Evolutionary conservation across 2,329 filamentous ascomycete genomes (phyloP).

Genomic region (Neophaeococcomyces mojaviensis): DNA sequence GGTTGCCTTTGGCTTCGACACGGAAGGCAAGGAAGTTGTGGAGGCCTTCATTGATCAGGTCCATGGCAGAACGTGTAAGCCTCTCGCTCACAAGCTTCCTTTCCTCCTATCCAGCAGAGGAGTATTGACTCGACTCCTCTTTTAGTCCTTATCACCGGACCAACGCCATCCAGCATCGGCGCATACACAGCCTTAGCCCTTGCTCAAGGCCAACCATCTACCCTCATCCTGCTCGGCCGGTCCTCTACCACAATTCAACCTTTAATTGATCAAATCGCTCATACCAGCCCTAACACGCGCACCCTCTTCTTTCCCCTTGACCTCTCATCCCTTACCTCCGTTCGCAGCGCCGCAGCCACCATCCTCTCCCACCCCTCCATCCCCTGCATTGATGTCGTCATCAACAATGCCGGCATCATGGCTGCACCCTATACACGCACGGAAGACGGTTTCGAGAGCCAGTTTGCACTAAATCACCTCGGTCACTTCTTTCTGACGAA

Average conservation of each 20-base stretch:
- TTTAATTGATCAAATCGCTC: constrained; percentile 21
- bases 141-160: constrained; percentile 26
- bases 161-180: constrained; percentile 22
- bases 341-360: constrained; percentile 21
- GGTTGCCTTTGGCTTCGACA: constrained; percentile 24
- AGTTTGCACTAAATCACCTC: constrained; percentile 34
- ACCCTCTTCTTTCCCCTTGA: constrained; percentile 17
- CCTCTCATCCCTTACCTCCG: constrained; percentile 12
- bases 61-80: constrained; percentile 26
- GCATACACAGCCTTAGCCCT: constrained; percentile 25
- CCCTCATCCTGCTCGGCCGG: constrained; percentile 25
- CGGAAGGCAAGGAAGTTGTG: constrained; percentile 27
- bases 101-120: constrained; percentile 32
- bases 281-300: constrained; percentile 10
- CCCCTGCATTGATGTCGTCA: constrained; percentile 32
- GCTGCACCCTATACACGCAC: constrained; percentile 22
- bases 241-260: constrained; percentile 23
- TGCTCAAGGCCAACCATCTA: constrained; percentile 23
- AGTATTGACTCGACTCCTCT: not conserved
- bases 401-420: constrained; percentile 41
- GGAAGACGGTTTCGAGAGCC: constrained; percentile 32
- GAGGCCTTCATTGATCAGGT: constrained; percentile 26
- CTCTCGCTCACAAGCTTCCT: too few species aligned
- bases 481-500: constrained; percentile 36
- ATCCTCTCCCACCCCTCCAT: not conserved